Conservation (phyloP, 2,329 filamentous ascomycete genomes). For the Ascochyta viciae-villosae region DNA sequence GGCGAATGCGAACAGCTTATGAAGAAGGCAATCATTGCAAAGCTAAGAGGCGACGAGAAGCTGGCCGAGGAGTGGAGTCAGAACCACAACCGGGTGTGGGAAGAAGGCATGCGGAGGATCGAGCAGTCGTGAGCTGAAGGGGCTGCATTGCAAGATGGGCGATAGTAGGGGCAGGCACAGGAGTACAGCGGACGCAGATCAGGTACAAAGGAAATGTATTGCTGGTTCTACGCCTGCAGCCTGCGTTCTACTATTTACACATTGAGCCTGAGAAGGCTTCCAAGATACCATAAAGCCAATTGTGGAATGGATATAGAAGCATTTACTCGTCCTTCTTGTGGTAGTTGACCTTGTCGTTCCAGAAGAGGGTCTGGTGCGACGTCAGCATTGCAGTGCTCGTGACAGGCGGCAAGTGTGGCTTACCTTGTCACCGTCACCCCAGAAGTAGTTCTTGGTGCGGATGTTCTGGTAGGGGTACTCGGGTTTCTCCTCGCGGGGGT, state of each 20-base stretch:
- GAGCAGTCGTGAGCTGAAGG: conserved; percentile 6
- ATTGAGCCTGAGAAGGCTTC: conserved; percentile 22
- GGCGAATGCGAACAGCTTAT: conserved; percentile 80
- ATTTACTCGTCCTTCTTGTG: conserved; percentile 81
- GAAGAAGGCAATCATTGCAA: conserved; percentile 81
- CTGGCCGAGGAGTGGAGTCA: conserved; percentile 48
- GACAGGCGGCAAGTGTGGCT: conserved; percentile 26
- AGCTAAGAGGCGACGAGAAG: conserved; percentile 60
- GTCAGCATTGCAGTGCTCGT: not conserved
- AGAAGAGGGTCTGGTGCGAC: conserved; percentile 62
- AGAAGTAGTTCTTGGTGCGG: conserved; percentile 92
- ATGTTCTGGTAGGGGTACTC: conserved; percentile 99
- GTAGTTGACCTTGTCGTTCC: conserved; percentile 95
- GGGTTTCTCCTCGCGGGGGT: conserved; percentile 85
- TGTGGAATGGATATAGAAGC: conserved; percentile 16
- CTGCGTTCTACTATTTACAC: conserved; percentile 37
- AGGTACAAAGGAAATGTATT: conserved; percentile 45
- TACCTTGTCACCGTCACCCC: conserved; percentile 96
- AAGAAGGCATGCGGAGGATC: conserved; percentile 33
- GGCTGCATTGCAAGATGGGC: not conserved
- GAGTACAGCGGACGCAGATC: conserved; percentile 5
- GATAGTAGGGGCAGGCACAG: conserved; percentile 3
- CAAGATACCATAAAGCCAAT: conserved; percentile 7
- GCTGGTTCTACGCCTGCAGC: conserved; percentile 31
- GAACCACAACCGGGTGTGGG: conserved; percentile 45